Evolutionary conservation across 2,329 filamentous ascomycete genomes (phyloP), one percentile per base, ranked within the genome.

Genomic region (Talaromyces sp.): DNA sequence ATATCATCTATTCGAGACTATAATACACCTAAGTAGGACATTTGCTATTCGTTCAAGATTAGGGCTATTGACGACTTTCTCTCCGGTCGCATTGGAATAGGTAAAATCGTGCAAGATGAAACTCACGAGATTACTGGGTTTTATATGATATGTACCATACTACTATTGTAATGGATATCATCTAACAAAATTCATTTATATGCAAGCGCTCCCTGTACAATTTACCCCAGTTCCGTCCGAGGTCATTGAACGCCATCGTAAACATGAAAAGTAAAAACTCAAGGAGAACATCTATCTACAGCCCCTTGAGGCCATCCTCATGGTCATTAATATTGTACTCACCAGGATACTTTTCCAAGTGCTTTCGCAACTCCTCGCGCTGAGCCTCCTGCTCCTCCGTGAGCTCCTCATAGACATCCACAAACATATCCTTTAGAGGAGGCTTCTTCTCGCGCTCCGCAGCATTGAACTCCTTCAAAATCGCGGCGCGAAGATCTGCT

Each of bases 371-470:
- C 79, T 93, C 85, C 68, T 79, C 79, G 81, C 92, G 93, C 82
- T 99, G 95, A 48, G 80, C 84, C 75, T 83, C 85, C 67, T 90
- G 82, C 71, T 96, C 93, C 56, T 90, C 88, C 0, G 93, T 97
- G 70, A 97, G 71, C 54, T 92, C 86, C 75, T 95, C 92, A 77
- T 97, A 99, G 1, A 98, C 86, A 76, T 95, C 95, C 70, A 90
- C 88, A 76, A 98, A 98, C 62, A 84, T 83, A 58, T 82, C 79
- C 11, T 79, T 82, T 43, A 81, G 77, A 13, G 84, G 80, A 33
- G 83, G 82, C 65, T 83, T 85, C 73, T 84, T 85, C 69, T 84
- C 84, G 13, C 76, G 81, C 67, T 85, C 83, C 2, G 82, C 95
- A 67, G 90, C 88, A 13, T 88, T 87, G 77, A 99, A 98, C 0